phyloP scores from a whole-genome alignment of 208 protist genomes.

The Endotrypanum monterogeii region DNA sequence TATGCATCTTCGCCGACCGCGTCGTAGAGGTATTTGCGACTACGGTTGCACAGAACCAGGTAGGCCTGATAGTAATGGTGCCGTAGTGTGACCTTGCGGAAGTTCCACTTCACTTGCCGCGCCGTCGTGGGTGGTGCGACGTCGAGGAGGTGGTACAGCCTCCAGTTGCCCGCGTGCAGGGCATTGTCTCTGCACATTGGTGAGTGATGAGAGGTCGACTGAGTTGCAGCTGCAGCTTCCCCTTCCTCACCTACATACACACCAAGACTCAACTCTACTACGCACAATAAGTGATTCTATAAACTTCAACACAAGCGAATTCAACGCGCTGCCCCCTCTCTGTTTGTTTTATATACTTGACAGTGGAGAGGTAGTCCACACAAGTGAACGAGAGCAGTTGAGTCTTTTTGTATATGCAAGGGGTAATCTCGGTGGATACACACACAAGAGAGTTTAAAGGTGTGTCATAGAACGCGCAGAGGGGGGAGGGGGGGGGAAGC shows the following conservation, averaged over 20 bases:
- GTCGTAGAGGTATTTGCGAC: constrained; percentile 86
- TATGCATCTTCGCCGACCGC: constrained; percentile 76
- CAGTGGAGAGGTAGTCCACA: too few species aligned
- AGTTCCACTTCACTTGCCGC: constrained; percentile 84
- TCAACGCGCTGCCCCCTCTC: neutral
- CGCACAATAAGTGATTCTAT: too few species aligned
- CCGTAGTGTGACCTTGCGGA: constrained; percentile 85
- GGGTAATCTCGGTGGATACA: too few species aligned
- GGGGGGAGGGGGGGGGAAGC: too few species aligned
- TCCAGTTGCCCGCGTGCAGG: constrained; percentile 63
- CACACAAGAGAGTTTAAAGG: too few species aligned
- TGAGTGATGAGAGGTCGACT: neutral
- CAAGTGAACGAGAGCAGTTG: too few species aligned
- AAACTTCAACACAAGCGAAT: neutral
- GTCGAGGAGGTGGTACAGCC: constrained; percentile 86
- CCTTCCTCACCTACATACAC: neutral
- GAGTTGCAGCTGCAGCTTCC: neutral
- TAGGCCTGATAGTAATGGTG: constrained; percentile 91
- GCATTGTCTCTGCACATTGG: constrained; percentile 40
- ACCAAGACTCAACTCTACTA: too few species aligned
- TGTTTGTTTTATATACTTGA: too few species aligned
- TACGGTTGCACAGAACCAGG: constrained; percentile 73
- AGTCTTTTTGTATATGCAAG: too few species aligned
- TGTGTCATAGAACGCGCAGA: too few species aligned
- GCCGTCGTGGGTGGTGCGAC: constrained; percentile 65